Evolutionary conservation across 352 stramenopile genomes (phyloP).

Genomic region (Phytopythium vexans): DNA sequence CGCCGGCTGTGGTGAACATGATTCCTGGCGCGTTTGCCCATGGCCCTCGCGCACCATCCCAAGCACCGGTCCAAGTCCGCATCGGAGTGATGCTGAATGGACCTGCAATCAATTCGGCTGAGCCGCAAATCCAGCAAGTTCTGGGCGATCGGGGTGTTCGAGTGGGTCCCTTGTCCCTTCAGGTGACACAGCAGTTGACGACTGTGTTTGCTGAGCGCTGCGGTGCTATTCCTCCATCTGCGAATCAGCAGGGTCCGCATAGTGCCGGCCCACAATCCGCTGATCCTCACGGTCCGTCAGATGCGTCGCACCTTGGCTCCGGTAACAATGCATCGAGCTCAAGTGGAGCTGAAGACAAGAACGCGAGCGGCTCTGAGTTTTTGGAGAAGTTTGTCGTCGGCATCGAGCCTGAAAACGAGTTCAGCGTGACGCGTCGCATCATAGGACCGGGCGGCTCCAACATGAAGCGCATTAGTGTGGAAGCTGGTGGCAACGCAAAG

Average conservation of each 20-base stretch:
- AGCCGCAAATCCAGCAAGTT: slow-evolving; percentile 70
- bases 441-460: slow-evolving; percentile 76
- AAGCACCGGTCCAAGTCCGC: slow-evolving; percentile 70
- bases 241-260: slow-evolving; percentile 29
- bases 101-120: slow-evolving; percentile 59
- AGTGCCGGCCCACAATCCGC: slow-evolving; percentile 4
- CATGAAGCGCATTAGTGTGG: slow-evolving; percentile 86
- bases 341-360: slow-evolving; percentile 12
- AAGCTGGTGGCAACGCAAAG: slow-evolving; percentile 77
- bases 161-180: slow-evolving; percentile 57
- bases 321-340: slow-evolving; percentile 4
- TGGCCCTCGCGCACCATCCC: slow-evolving; percentile 48
- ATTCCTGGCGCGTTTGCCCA: slow-evolving; percentile 75
- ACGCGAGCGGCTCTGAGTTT: slow-evolving; percentile 29
- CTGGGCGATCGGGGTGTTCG: slow-evolving; percentile 56
- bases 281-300: background rate
- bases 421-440: slow-evolving; percentile 80
- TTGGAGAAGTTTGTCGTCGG: slow-evolving; percentile 78
- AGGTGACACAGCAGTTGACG: slow-evolving; percentile 63
- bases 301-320: background rate
- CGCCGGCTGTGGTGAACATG: slow-evolving; percentile 69
- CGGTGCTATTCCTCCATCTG: slow-evolving; percentile 33
- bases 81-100: slow-evolving; percentile 73
- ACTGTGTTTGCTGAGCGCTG: slow-evolving; percentile 76
- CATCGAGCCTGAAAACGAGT: slow-evolving; percentile 86